Percentiles rank a stretch among this genome's conserved stretches.
Conservation (phyloP, 2,329 filamentous ascomycete genomes). For the Arthroderma uncinatum region DNA sequence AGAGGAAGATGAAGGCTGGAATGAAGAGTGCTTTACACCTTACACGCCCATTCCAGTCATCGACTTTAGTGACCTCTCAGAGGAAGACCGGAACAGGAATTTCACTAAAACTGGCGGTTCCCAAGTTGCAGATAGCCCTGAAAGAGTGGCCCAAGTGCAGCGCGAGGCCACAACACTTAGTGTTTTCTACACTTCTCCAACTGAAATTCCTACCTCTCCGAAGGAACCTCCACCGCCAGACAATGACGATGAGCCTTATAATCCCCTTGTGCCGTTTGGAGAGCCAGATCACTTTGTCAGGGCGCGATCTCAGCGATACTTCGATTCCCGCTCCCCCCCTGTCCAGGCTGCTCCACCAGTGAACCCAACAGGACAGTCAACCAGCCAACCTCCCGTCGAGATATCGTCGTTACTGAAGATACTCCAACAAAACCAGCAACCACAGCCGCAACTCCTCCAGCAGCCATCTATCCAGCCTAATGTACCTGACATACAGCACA, state of each 20-base stretch:
- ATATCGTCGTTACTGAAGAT: constrained; percentile 34
- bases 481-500: constrained; percentile 25
- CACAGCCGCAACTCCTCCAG: constrained; percentile 23
- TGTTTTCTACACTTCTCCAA: constrained; percentile 37
- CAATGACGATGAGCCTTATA: constrained; percentile 27
- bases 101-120: constrained; percentile 35
- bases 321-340: constrained; percentile 27
- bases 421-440: constrained; percentile 27
- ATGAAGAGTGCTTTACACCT: constrained; percentile 24
- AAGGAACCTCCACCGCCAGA: constrained; percentile 35
- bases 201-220: constrained; percentile 37
- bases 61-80: constrained; percentile 28
- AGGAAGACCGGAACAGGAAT: constrained; percentile 27
- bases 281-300: constrained; percentile 32
- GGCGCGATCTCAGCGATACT: constrained; percentile 34
- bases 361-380: constrained; percentile 14
- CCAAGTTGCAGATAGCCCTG: constrained; percentile 29
- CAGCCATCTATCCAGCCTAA: constrained; percentile 22
- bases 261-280: constrained; percentile 31
- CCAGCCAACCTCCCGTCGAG: constrained; percentile 23
- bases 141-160: constrained; percentile 36
- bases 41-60: constrained; percentile 29
- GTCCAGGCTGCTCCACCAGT: constrained; percentile 16
- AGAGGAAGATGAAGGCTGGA: constrained; percentile 43
- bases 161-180: constrained; percentile 39